phyloP scores from a whole-genome alignment of 2,329 filamentous ascomycete species.

The Coniosporium tulheliwenetii region DNA sequence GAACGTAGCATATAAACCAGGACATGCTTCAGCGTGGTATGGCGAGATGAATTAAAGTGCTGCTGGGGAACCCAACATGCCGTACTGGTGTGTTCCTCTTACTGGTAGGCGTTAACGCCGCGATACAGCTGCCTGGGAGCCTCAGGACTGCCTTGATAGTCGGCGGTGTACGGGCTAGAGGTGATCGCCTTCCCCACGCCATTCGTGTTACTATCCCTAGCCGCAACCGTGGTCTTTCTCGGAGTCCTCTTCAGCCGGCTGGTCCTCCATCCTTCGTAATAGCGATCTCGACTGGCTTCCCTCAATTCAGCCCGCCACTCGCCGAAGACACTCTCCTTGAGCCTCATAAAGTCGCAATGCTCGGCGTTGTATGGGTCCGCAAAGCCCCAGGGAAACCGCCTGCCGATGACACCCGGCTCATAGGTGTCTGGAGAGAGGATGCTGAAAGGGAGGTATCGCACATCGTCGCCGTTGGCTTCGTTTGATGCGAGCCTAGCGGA shows the following conservation, averaged over 20 bases:
- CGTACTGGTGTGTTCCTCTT: too few relatives aligned
- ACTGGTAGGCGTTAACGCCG: too few relatives aligned
- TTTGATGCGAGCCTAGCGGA: slow-evolving; percentile 20
- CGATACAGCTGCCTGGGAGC: too few relatives aligned
- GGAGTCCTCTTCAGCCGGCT: slow-evolving; percentile 21
- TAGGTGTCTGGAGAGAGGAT: slow-evolving; percentile 91
- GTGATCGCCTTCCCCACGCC: too few relatives aligned
- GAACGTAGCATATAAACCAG: too few relatives aligned
- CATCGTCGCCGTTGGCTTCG: slow-evolving; percentile 22
- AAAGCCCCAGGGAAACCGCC: slow-evolving; percentile 92
- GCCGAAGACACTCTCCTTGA: slow-evolving; percentile 83
- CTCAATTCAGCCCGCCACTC: slow-evolving; percentile 89
- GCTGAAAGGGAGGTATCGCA: slow-evolving; percentile 70
- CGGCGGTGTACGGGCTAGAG: too few relatives aligned
- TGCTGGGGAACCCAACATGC: too few relatives aligned
- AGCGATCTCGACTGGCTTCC: slow-evolving; percentile 77
- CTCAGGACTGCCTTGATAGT: too few relatives aligned
- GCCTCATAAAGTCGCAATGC: slow-evolving; percentile 84
- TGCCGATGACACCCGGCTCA: slow-evolving; percentile 62
- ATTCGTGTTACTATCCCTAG: too few relatives aligned
- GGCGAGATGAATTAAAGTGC: too few relatives aligned
- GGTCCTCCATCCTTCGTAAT: slow-evolving; percentile 93
- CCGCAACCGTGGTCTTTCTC: too few relatives aligned
- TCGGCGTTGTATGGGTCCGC: slow-evolving; percentile 81
- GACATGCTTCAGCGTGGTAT: too few relatives aligned